Conservation (phyloP, 2,329 filamentous ascomycete genomes). For the Fusarium sp. region DNA sequence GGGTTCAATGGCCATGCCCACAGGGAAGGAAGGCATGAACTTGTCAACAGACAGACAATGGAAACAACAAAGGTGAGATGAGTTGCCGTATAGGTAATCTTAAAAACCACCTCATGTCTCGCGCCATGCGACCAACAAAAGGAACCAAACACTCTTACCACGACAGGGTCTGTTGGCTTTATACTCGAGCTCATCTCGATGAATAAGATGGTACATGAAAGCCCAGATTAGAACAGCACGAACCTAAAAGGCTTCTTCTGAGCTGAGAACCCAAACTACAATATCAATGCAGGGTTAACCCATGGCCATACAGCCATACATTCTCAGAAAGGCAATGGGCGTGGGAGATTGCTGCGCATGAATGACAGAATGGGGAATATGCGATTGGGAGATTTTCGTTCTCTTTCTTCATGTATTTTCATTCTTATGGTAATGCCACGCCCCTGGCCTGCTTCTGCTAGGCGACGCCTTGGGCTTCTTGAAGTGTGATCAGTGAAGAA, state of each 20-base stretch:
- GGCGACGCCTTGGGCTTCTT: background rate
- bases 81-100: conserved; percentile 49
- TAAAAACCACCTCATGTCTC: conserved; percentile 55
- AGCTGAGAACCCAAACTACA: conserved; percentile 16
- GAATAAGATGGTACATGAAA: background rate
- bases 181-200: conserved; percentile 45
- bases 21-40: background rate
- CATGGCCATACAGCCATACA: background rate
- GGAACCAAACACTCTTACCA: conserved; percentile 43
- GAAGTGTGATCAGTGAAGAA: background rate
- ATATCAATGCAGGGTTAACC: conserved; percentile 1
- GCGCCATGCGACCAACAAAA: conserved; percentile 54
- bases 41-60: conserved; percentile 7
- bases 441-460: conserved; percentile 4
- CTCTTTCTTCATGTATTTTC: background rate
- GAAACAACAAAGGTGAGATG: conserved; percentile 30
- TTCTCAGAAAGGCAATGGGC: conserved; percentile 13
- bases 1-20: background rate
- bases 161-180: conserved; percentile 55
- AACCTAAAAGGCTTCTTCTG: conserved; percentile 22
- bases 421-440: conserved; percentile 2
- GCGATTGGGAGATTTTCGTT: background rate
- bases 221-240: background rate
- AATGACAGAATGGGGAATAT: background rate
- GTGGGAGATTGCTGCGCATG: conserved; percentile 1